Percentiles rank a stretch among this genome's conserved stretches.
Conservation (phyloP, 768 basidiomycete species). For the Tulasnella sp. region DNA sequence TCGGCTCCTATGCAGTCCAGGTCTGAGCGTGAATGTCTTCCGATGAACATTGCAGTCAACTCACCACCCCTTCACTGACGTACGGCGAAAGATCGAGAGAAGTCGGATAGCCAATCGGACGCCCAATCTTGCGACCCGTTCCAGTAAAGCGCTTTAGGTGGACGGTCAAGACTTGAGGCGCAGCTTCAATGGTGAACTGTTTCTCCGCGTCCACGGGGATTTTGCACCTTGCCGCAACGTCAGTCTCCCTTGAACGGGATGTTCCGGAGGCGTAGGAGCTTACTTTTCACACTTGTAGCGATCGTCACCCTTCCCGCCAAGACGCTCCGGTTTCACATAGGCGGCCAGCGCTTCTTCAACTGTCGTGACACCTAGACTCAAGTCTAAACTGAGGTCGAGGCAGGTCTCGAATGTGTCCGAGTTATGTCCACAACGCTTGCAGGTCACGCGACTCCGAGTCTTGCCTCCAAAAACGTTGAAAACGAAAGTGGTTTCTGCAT, state of each 20-base stretch:
- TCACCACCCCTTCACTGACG: conserved; percentile 67
- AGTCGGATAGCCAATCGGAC: conserved; percentile 68
- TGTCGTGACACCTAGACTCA: conserved; percentile 41
- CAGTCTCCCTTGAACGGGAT: background rate
- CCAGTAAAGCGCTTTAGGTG: conserved; percentile 95
- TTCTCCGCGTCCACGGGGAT: conserved; percentile 84
- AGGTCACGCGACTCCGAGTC: conserved; percentile 82
- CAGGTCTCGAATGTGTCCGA: conserved; percentile 96
- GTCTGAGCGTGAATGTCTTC: background rate
- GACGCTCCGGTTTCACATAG: conserved; percentile 68
- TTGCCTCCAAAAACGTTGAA: conserved; percentile 90
- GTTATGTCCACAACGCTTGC: conserved; percentile 66
- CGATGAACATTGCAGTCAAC: conserved; percentile 10
- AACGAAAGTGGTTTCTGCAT: conserved; percentile 86
- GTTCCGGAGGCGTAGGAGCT: conserved; percentile 25
- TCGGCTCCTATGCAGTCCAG: conserved; percentile 34
- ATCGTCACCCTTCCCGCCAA: conserved; percentile 64
- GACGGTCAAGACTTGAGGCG: conserved; percentile 78
- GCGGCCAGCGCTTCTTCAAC: conserved; percentile 65
- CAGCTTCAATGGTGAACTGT: conserved; percentile 75
- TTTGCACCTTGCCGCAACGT: conserved; percentile 57
- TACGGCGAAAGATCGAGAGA: conserved; percentile 55
- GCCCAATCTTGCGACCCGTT: conserved; percentile 74
- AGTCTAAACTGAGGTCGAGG: conserved; percentile 88
- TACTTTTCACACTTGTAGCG: conserved; percentile 99